phyloP scores from a whole-genome alignment of 129 eudicot species.

The Oenanthe sinensis region DNA sequence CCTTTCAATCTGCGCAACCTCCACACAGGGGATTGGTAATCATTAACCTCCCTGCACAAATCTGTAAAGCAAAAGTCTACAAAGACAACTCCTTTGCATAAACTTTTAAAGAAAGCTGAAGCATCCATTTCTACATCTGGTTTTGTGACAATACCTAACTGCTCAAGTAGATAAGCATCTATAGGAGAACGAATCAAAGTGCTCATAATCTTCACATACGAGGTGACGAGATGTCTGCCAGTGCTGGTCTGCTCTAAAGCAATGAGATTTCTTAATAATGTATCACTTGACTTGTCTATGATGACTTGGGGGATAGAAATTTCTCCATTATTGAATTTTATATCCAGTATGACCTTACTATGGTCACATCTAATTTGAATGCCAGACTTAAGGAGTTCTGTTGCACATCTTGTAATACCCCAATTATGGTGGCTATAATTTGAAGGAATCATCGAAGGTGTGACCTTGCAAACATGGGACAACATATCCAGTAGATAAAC shows the following conservation, averaged over 20 bases:
- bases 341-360: neutral
- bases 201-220: neutral
- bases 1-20: neutral
- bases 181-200: neutral
- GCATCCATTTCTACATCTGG: neutral
- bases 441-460: too few species aligned
- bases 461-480: too few species aligned
- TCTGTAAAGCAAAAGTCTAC: neutral
- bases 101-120: neutral
- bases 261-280: neutral
- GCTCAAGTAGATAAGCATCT: neutral
- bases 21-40: neutral
- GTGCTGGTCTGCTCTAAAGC: neutral
- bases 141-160: neutral
- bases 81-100: neutral
- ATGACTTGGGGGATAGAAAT: neutral
- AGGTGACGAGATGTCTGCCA: neutral
- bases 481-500: too few species aligned
- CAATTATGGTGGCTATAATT: too few species aligned
- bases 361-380: neutral
- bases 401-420: too few species aligned
- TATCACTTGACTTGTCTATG: slow-evolving; percentile 1
- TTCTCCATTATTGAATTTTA: neutral
- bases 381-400: neutral
- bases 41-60: neutral